Evolutionary conservation across 225 moss, liverwort and hornwort genomes (phyloP).

Genomic region (Polytrichum commune): DNA sequence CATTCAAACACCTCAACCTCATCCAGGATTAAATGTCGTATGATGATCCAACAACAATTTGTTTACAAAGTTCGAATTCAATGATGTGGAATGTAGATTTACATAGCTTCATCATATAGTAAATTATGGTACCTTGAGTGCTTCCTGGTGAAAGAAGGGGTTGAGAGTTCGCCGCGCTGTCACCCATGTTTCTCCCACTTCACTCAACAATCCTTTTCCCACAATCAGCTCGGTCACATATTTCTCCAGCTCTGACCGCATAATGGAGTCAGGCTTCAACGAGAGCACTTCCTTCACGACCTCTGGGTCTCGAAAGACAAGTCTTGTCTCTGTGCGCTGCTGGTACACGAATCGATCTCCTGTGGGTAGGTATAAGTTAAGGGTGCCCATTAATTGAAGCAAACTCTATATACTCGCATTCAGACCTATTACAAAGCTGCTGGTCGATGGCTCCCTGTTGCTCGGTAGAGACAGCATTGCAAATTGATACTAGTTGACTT

Average conservation of each 20-base stretch:
- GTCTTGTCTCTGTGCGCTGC: slow-evolving; percentile 18
- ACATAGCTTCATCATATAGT: too few species aligned
- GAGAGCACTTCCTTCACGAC: slow-evolving; percentile 44
- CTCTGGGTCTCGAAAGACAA: slow-evolving; percentile 37
- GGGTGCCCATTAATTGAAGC: too few species aligned
- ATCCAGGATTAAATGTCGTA: too few species aligned
- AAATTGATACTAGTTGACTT: too few species aligned
- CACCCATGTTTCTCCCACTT: slow-evolving; percentile 51
- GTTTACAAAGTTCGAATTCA: too few species aligned
- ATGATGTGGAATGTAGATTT: too few species aligned
- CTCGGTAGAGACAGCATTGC: too few species aligned
- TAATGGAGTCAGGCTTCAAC: slow-evolving; percentile 37
- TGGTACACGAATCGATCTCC: slow-evolving; percentile 38
- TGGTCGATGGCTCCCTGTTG: too few species aligned
- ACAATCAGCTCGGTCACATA: slow-evolving; percentile 27
- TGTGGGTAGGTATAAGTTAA: neutral
- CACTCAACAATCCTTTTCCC: slow-evolving; percentile 38
- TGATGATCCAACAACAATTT: too few species aligned
- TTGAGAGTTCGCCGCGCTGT: slow-evolving; percentile 48
- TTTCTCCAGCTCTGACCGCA: slow-evolving; percentile 30
- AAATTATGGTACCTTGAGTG: slow-evolving; percentile 32
- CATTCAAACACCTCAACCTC: too few species aligned
- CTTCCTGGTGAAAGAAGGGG: slow-evolving; percentile 47
- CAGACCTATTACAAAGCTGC: too few species aligned
- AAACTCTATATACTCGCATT: too few species aligned